Conservation (phyloP, 2,329 filamentous ascomycete genomes). For the Colletotrichum lindemuthianum region DNA sequence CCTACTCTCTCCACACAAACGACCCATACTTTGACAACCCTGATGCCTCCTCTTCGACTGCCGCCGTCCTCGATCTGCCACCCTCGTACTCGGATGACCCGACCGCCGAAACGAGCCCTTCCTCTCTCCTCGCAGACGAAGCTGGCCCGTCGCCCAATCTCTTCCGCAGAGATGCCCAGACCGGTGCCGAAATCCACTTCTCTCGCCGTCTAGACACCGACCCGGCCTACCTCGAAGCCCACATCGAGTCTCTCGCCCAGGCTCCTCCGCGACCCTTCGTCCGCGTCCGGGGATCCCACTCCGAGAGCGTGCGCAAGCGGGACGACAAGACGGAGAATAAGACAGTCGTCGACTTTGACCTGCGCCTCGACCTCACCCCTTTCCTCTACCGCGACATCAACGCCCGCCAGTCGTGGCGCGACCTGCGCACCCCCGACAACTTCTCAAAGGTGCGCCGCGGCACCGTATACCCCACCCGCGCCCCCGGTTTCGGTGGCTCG, state of each 20-base stretch:
- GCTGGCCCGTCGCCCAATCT: slow-evolving; percentile 40
- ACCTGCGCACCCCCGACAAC: slow-evolving; percentile 64
- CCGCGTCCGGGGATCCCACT: slow-evolving; percentile 64
- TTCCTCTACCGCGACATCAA: slow-evolving; percentile 61
- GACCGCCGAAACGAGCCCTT: slow-evolving; percentile 16
- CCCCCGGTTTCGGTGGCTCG: slow-evolving; percentile 52
- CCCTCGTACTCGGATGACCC: slow-evolving; percentile 56
- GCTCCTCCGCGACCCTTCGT: slow-evolving; percentile 65
- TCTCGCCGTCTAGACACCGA: slow-evolving; percentile 57
- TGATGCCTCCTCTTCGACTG: slow-evolving; percentile 44
- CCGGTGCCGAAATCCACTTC: slow-evolving; percentile 54
- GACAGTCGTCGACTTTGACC: slow-evolving; percentile 67
- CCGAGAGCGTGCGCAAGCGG: slow-evolving; percentile 51
- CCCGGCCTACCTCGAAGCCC: slow-evolving; percentile 52
- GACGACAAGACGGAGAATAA: slow-evolving; percentile 57
- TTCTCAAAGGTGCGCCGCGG: slow-evolving; percentile 73
- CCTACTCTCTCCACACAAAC: slow-evolving; percentile 42
- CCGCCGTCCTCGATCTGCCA: slow-evolving; percentile 53
- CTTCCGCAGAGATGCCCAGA: slow-evolving; percentile 45
- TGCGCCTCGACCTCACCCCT: slow-evolving; percentile 67
- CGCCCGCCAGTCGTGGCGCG: slow-evolving; percentile 51
- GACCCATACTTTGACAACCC: slow-evolving; percentile 50
- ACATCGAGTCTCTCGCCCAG: slow-evolving; percentile 55
- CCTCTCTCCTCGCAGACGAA: slow-evolving; percentile 38
- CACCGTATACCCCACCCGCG: slow-evolving; percentile 64